A percentile compares a stretch with the other conserved stretches of the same genome.
phyloP scores from a whole-genome alignment of 108 stramenopile species.

The Epipyxis sp. region DNA sequence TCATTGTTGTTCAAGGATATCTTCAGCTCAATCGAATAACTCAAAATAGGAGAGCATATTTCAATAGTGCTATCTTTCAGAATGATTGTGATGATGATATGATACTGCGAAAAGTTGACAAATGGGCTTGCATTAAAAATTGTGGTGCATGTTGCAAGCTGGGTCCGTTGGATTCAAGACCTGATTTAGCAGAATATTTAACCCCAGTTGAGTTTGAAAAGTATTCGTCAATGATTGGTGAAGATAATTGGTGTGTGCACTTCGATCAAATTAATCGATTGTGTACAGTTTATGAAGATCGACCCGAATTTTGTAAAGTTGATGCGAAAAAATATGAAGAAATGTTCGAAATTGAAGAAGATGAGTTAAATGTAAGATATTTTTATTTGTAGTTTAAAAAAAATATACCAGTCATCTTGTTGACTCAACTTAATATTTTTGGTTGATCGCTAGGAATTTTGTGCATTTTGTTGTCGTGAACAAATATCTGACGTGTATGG shows the following conservation, averaged over 20 bases:
- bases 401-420: not conserved
- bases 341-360: not conserved
- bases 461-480: not conserved
- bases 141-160: slow-evolving; percentile 4
- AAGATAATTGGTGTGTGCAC: not conserved
- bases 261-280: not conserved
- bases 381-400: not conserved
- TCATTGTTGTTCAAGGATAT: too few relatives aligned
- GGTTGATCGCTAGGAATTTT: not conserved
- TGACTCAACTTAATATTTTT: not conserved
- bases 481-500: not conserved
- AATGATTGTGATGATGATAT: too few relatives aligned
- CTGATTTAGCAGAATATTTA: not conserved
- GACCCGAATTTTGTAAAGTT: not conserved
- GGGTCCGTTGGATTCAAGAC: not conserved
- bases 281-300: not conserved
- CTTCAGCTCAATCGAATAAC: too few relatives aligned
- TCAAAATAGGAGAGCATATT: too few relatives aligned
- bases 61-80: too few relatives aligned
- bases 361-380: not conserved
- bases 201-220: not conserved
- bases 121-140: not conserved
- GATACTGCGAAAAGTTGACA: not conserved
- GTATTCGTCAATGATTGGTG: not conserved
- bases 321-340: not conserved